phyloP scores from a whole-genome alignment of 2,329 filamentous ascomycete genomes.

The Monosporascus sp. region DNA sequence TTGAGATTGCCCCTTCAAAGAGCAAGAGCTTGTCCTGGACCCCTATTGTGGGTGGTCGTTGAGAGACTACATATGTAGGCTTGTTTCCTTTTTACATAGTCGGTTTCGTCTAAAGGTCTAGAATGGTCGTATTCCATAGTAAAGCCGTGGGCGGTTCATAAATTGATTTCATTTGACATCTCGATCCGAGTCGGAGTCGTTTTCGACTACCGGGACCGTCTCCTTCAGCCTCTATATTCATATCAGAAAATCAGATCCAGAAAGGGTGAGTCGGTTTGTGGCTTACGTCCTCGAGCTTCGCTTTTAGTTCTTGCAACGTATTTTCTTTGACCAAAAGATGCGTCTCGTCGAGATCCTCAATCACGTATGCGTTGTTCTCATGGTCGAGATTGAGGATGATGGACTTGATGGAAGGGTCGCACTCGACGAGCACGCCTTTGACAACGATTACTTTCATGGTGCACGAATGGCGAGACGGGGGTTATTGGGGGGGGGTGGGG shows the following conservation, averaged over 20 bases:
- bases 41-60: no score
- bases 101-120: not conserved
- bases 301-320: slow-evolving; percentile 63
- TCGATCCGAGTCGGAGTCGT: slow-evolving; percentile 45
- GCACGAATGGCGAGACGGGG: not conserved
- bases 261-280: slow-evolving; percentile 6
- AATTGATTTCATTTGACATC: slow-evolving; percentile 23
- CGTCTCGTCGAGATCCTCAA: slow-evolving; percentile 74
- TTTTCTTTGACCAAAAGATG: slow-evolving; percentile 70
- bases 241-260: slow-evolving; percentile 10
- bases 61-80: not conserved
- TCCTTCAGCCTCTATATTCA: slow-evolving; percentile 41
- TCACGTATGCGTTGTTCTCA: slow-evolving; percentile 66
- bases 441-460: slow-evolving; percentile 3
- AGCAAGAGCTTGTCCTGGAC: no score
- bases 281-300: slow-evolving; percentile 60
- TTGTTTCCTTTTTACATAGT: not conserved
- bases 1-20: no score
- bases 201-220: slow-evolving; percentile 43
- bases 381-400: slow-evolving; percentile 75
- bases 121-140: not conserved
- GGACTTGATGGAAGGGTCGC: slow-evolving; percentile 82
- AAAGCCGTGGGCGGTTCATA: not conserved
- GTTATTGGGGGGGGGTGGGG: not conserved
- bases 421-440: slow-evolving; percentile 68